Base-by-base conservation (phyloP, 176 grass and related monocot species). In the Leersia perrieri region DNA sequence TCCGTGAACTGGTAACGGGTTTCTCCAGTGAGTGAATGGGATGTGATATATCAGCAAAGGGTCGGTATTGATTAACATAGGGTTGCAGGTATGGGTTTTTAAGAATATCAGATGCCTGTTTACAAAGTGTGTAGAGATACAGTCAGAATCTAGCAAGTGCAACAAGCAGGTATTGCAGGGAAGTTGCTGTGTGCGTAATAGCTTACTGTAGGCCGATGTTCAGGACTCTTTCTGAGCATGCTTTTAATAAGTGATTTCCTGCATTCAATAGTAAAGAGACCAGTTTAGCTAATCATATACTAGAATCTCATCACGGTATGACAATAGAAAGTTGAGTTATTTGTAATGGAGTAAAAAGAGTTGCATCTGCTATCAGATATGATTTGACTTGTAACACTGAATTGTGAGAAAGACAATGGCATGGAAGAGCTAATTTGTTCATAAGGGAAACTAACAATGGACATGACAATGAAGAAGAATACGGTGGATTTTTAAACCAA, bases 141-240 rank as follows among this genome's bases (percentile, higher is more conserved):
- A 55, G 60, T 80, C 29, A 89, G 57, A 84, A 84, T 83, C 31
- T 39, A 73, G 62, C 71, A 62, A 36, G 74, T 72, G 33, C 22
- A 31, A 64, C 27, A 78, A 44, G 79, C 28, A 78, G 2, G 33
- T 33, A 79, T 70, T 32, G 57, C 23, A 79, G 15, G 41, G 44
- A 79, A 9, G 11, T 61, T 70, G 76, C 29, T 73, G 72, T 82
- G 62, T 53, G 63, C 34, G 81, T 55, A 42, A 49, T 89, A 80
- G 87, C 96, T 93, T 94, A 99, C 97, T 70, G 75, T 99, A 38
- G 97, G 97, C 18, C 97, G 89, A 86, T 99, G 89, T 77, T 99
- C 97, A 66, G 97, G 97, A 85, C 77, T 96, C 85, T 99, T 99
- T 78, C 97, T 93, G 57, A 99, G 60, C 97, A 99, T 94, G 85